These are phyloP conservation scores for Trametes cubensis DNA, from an alignment of 768 basidiomycete species.

Conservation along the genomic window DNA sequence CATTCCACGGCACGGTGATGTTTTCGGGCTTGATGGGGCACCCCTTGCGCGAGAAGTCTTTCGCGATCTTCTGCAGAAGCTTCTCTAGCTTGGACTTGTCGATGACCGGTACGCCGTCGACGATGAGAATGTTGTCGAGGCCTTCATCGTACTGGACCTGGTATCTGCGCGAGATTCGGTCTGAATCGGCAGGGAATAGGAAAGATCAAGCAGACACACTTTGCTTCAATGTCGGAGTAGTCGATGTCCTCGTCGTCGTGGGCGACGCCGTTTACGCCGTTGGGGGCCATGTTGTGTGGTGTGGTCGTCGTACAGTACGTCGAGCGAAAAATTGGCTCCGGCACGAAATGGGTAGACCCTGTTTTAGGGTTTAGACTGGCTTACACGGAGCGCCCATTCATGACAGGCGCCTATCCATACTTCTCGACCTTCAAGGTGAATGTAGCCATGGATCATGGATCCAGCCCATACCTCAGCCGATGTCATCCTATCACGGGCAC, in stretches of 20 bases:
- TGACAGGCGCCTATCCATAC: no score
- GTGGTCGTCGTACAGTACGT: constrained; percentile 12
- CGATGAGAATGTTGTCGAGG: constrained; percentile 88
- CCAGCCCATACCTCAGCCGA: no score
- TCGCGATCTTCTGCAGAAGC: constrained; percentile 77
- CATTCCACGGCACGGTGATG: constrained; percentile 89
- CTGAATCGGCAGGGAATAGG: not conserved
- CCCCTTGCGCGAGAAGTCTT: constrained; percentile 84
- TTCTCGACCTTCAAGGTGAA: no score
- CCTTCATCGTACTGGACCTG: constrained; percentile 81
- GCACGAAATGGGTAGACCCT: constrained; percentile 14
- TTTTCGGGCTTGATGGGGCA: constrained; percentile 73
- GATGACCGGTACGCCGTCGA: constrained; percentile 91
- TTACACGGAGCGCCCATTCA: not conserved
- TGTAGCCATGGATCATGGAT: no score
- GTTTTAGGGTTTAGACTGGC: constrained; percentile 10
- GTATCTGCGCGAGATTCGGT: constrained; percentile 60
- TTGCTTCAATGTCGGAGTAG: constrained; percentile 86
- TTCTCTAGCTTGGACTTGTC: constrained; percentile 84
- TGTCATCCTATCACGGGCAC: no score
- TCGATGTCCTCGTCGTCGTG: constrained; percentile 68
- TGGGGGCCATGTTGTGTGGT: constrained; percentile 26
- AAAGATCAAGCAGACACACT: constrained; percentile 48
- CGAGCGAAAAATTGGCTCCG: constrained; percentile 19
- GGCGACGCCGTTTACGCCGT: constrained; percentile 31